Conservation (phyloP, 768 basidiomycete species). For the Galerina sulciceps region DNA sequence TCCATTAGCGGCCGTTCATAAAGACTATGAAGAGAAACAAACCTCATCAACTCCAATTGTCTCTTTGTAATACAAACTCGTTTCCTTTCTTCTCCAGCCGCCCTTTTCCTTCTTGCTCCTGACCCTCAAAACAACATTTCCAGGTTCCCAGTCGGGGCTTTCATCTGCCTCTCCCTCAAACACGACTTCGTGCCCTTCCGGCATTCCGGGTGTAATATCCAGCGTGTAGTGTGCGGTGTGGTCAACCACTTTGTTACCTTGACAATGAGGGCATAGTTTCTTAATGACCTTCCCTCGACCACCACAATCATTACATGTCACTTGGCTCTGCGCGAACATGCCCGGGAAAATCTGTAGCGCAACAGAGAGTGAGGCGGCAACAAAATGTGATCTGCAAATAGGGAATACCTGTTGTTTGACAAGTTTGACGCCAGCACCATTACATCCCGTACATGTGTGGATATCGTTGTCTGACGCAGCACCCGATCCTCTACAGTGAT, state of each 20-base stretch:
- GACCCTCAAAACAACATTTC: conserved; percentile 89
- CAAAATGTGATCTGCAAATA: neutral
- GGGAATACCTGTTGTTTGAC: conserved; percentile 73
- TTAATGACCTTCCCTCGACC: conserved; percentile 84
- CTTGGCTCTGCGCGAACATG: conserved; percentile 91
- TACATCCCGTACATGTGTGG: conserved; percentile 83
- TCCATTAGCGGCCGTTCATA: neutral
- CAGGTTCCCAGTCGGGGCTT: conserved; percentile 93
- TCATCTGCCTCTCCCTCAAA: conserved; percentile 99
- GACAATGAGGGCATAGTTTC: conserved; percentile 81
- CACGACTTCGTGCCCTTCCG: conserved; percentile 90
- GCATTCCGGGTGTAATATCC: conserved; percentile 85
- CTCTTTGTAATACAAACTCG: conserved; percentile 90
- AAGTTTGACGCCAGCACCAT: conserved; percentile 84
- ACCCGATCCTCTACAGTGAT: conserved; percentile 95
- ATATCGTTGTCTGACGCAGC: conserved; percentile 90
- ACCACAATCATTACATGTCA: conserved; percentile 80
- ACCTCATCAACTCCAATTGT: conserved; percentile 93
- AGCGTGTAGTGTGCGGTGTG: conserved; percentile 83
- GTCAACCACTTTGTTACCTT: conserved; percentile 80
- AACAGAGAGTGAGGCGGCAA: neutral
- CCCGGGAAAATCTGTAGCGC: conserved; percentile 82
- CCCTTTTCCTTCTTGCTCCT: conserved; percentile 78
- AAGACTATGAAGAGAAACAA: neutral
- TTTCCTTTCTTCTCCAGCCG: conserved; percentile 88